Conservation (phyloP, 2,329 filamentous ascomycete genomes). For the Colletotrichum karsti region DNA sequence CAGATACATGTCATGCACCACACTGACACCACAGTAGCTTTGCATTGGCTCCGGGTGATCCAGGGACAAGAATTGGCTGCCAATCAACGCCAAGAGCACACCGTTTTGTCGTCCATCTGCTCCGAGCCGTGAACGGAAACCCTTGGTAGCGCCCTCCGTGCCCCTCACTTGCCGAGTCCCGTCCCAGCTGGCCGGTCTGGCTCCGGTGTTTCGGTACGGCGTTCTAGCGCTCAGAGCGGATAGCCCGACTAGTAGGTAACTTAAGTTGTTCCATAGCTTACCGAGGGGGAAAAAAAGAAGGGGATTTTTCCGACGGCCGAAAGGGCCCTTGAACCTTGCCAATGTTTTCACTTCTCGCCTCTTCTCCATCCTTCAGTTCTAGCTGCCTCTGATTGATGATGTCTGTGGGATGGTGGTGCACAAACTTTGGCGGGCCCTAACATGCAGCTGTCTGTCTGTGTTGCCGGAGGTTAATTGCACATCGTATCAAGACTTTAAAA, state of each 20-base stretch:
- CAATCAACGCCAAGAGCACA: no score
- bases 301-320: background rate
- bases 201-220: background rate
- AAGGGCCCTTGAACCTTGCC: background rate
- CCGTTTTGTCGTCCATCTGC: background rate
- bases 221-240: background rate
- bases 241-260: background rate
- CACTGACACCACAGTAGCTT: no score
- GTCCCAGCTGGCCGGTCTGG: background rate
- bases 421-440: background rate
- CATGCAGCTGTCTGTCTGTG: background rate
- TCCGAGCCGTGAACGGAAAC: background rate
- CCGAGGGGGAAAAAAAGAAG: no score
- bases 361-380: background rate
- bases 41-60: no score
- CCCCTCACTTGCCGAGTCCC: background rate
- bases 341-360: background rate
- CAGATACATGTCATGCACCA: no score
- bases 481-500: background rate
- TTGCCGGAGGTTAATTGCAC: background rate
- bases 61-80: no score
- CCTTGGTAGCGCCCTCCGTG: background rate
- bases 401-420: background rate
- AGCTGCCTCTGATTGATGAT: background rate
- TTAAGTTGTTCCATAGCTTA: background rate